Base-by-base conservation (phyloP, 352 stramenopile species). In the Globisporangium abappressorium region DNA sequence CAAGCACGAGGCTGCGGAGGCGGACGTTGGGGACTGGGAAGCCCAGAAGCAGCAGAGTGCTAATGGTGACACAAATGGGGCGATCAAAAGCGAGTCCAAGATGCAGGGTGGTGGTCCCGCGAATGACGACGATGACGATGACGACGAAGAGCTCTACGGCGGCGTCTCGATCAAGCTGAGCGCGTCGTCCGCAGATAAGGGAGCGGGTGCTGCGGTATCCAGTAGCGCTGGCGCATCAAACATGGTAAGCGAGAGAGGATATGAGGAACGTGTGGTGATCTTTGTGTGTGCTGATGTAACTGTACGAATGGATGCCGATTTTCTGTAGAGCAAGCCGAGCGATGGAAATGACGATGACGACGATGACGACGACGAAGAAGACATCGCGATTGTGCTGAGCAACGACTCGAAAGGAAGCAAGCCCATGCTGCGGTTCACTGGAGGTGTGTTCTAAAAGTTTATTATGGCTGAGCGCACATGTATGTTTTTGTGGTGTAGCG, bases 281-380 rank as follows among this genome's bases (percentile, higher is more conserved):
- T 5, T 8, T 33, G 8, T 7, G 5, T 58, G 28, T 34, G 9
- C 30, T 62, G 41, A 56, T 0, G 20, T 14, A 28, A 3, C 20
- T 33, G 22, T 33, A 49, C 41, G 41, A 49, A 51, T 51, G 43
- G 18, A 51, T 58, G n/a, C 18, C 11, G 8, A 46, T 15, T 4
- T 38, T 30, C 3, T 65, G n/a, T 30, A 66, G 59, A 47, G 30
- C 43, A 60, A 57, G 41, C 53, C 49, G 7, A 30, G 30, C 22
- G 58, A 62, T 3, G 61, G 28, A 1, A 75, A 77, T n/a, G 84
- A 83, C 11, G 85, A 90, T 2, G 84, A 94, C 2, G 86, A 94
- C 20, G 77, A 87, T 8, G 86, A 94, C 15, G 88, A 95, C 9
- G 88, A 96, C 38, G 87, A 95, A 38, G 87, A 95, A 69, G 82